phyloP scores from a whole-genome alignment of 306 rosid genomes.

The Inga leiocalycina region DNA sequence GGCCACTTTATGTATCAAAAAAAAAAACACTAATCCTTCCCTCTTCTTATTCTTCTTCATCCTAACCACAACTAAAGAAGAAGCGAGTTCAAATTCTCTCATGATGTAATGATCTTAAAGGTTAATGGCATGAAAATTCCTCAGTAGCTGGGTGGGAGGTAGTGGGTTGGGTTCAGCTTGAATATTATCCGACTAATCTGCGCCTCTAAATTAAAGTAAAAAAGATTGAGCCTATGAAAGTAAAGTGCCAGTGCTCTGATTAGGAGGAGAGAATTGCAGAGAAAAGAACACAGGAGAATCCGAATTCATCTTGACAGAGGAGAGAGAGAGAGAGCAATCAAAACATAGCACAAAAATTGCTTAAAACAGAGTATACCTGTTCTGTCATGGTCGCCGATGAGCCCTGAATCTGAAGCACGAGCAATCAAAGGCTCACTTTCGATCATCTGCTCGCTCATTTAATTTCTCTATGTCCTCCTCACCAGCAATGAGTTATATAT shows the following conservation, averaged over 20 bases:
- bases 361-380: slow-evolving; percentile 21
- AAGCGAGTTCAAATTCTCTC: no score
- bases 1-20: no score
- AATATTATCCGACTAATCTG: no score
- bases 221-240: no score
- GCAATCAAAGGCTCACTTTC: slow-evolving; percentile 3
- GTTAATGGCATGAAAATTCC: no score
- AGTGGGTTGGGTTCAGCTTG: no score
- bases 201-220: no score
- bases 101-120: no score
- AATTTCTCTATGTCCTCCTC: neutral
- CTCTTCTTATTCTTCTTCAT: no score
- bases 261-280: neutral
- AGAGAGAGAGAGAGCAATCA: neutral
- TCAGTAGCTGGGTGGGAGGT: no score
- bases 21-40: no score
- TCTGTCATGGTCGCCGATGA: slow-evolving; percentile 4
- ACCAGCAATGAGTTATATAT: neutral
- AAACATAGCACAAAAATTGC: neutral
- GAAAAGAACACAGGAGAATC: neutral
- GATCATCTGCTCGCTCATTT: slow-evolving; percentile 19
- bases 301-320: neutral
- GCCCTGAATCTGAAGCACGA: neutral
- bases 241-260: neutral
- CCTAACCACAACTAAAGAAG: no score